phyloP scores from a whole-genome alignment of 768 basidiomycete genomes.

The Tylopilus felleus region DNA sequence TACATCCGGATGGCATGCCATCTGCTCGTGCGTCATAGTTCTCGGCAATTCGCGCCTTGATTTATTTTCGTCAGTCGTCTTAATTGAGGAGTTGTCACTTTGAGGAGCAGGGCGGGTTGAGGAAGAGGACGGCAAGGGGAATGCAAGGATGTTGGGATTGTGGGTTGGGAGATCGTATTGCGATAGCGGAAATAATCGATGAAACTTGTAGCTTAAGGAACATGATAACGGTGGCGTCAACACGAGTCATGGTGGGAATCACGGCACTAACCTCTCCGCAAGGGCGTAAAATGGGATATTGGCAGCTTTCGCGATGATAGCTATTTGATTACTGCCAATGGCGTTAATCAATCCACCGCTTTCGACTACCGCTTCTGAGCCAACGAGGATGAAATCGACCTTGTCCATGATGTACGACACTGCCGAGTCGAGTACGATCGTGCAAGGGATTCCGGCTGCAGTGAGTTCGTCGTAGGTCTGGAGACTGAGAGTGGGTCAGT shows the following conservation, averaged over 20 bases:
- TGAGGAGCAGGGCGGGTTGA: conserved; percentile 1
- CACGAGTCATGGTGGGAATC: conserved; percentile 18
- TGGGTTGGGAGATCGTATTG: conserved; percentile 87
- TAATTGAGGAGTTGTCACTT: conserved; percentile 2
- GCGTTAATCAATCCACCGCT: conserved; percentile 91
- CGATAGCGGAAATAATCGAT: conserved; percentile 90
- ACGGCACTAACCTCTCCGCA: conserved; percentile 69
- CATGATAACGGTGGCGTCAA: conserved; percentile 23
- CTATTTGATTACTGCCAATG: conserved; percentile 95
- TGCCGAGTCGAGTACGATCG: conserved; percentile 92
- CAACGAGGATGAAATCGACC: conserved; percentile 92
- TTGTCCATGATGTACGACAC: conserved; percentile 97
- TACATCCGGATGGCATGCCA: conserved; percentile 79
- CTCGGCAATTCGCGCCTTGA: conserved; percentile 9
- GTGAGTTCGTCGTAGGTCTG: conserved; percentile 88
- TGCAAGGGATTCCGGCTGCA: conserved; percentile 90
- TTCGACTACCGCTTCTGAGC: conserved; percentile 97
- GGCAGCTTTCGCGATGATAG: conserved; percentile 90
- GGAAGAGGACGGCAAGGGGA: conserved; percentile 42
- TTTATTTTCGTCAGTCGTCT: conserved; percentile 1
- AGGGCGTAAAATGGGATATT: conserved; percentile 97
- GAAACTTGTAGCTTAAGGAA: conserved; percentile 85
- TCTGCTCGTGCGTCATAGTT: conserved; percentile 76
- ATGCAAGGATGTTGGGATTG: conserved; percentile 69
- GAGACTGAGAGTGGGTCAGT: conserved; percentile 47